Evolutionary conservation across 75 land plant genomes (phyloP).

Genomic region (Cryptomeria japonica): DNA sequence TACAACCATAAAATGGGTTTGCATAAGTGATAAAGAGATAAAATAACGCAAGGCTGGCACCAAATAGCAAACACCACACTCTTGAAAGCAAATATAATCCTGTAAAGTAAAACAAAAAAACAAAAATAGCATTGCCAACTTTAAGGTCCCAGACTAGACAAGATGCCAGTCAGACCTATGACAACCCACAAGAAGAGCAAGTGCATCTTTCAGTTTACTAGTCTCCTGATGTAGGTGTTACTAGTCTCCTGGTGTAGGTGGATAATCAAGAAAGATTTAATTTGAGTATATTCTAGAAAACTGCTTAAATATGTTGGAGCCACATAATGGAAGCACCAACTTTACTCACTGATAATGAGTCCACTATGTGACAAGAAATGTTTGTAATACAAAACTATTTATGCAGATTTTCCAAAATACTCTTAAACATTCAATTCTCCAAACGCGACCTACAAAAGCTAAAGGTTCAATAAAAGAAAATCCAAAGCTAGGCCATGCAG

Average conservation of each 20-base stretch:
- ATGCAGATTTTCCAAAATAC: no score
- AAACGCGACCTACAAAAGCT: no score
- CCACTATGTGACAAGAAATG: no score
- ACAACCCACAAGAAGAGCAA: neutral
- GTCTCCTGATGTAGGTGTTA: neutral
- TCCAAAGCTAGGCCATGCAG: neutral
- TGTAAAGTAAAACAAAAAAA: no score
- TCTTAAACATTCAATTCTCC: no score
- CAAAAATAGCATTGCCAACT: neutral
- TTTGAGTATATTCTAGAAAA: no score
- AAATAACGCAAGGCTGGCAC: neutral
- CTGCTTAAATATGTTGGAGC: no score
- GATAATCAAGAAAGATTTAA: no score
- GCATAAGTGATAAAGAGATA: neutral
- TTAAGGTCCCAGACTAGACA: neutral
- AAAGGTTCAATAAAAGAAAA: neutral
- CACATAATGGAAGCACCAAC: no score
- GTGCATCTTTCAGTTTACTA: neutral
- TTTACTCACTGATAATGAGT: no score
- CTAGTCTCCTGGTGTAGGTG: neutral
- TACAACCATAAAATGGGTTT: neutral
- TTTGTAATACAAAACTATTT: no score
- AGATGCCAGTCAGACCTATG: neutral
- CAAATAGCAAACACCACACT: neutral
- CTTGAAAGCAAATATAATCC: neutral